Base-by-base conservation (phyloP, 2,329 filamentous ascomycete genomes). In the Aspergillus sp. region DNA sequence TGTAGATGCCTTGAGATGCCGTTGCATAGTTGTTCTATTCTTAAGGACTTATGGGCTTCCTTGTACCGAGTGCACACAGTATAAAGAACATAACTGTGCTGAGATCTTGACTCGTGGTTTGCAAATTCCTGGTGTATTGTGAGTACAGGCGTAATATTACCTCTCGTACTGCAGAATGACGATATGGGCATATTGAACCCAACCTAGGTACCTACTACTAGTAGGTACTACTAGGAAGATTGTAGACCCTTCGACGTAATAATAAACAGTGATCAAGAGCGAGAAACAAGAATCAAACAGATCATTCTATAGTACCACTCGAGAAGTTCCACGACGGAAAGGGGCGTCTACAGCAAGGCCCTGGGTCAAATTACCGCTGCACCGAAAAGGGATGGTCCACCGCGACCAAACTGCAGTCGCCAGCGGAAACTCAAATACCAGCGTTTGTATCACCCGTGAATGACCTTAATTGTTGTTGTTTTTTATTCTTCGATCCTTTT, bases 391-490 rank as follows among this genome's bases (percentile, higher is more conserved):
- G 55, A 57, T 55, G 35, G 49, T 36, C 56, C 54, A 58, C 54
- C 26, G 30, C 32, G 49, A 51, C 53, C 56, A 54, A 56, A 54
- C 54, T 57, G 38, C 50, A 57, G 50, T 47, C 50, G 41, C 45
- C 51, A 56, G 56, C 53, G 54, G 52, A 58, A 52, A 49, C 51
- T 50, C 47, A 56, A 57, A 60, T 59, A 60, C 59, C 53, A 61
- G 55, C 49, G 48, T 48, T 55, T 55, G 57, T 61, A 61, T 61
- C 51, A 58, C 56, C 42, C 26, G 20, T 54, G 38, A 54, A 51
- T 51, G 49, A 49, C 51, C 41, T 50, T 53, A 46, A 51, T 47
- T 30, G 35, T 38, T 46, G 20, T 52, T 20, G 26, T 16, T 49
- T 30, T 42, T 47, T 52, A 30, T 45, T 51, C 47, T 53, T 49